phyloP scores from a whole-genome alignment of 768 basidiomycete genomes.

The Pleurotus djamor region DNA sequence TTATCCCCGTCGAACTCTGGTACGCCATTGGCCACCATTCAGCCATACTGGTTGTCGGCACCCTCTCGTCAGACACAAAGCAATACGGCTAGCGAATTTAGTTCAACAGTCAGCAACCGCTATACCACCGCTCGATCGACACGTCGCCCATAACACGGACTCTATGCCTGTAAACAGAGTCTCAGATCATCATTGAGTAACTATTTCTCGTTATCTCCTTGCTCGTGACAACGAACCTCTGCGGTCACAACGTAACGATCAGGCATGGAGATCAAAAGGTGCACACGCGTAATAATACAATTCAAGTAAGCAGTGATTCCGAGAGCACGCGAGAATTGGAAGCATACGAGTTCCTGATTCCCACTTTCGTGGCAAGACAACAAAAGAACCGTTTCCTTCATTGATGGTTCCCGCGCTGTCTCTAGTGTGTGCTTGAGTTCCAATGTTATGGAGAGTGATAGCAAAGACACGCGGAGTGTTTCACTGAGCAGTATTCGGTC shows the following conservation, averaged over 20 bases:
- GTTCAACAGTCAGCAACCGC: neutral
- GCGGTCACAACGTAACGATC: neutral
- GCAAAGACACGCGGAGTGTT: neutral
- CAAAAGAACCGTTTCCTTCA: neutral
- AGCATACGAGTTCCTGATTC: neutral
- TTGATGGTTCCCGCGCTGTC: slow-evolving; percentile 6
- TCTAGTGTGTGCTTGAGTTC: neutral
- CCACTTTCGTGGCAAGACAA: slow-evolving; percentile 7
- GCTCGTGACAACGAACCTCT: neutral
- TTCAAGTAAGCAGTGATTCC: slow-evolving; percentile 4
- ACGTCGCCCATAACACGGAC: slow-evolving; percentile 1
- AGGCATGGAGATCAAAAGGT: neutral
- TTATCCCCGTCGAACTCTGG: slow-evolving; percentile 5
- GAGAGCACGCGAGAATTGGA: slow-evolving; percentile 8
- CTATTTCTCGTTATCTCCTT: neutral
- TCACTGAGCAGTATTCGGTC: neutral
- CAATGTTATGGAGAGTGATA: neutral
- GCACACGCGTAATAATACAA: neutral
- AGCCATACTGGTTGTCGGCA: slow-evolving; percentile 9
- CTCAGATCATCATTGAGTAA: neutral
- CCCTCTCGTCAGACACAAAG: neutral
- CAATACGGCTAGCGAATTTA: neutral
- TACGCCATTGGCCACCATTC: neutral
- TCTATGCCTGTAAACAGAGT: neutral
- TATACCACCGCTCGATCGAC: slow-evolving; percentile 5